Percentiles rank a stretch among this genome's conserved stretches.
These are phyloP conservation scores for Ceratorhiza oryzae-sativae DNA, from an alignment of 1,284 basidiomycete species.

Conservation along the genomic window DNA sequence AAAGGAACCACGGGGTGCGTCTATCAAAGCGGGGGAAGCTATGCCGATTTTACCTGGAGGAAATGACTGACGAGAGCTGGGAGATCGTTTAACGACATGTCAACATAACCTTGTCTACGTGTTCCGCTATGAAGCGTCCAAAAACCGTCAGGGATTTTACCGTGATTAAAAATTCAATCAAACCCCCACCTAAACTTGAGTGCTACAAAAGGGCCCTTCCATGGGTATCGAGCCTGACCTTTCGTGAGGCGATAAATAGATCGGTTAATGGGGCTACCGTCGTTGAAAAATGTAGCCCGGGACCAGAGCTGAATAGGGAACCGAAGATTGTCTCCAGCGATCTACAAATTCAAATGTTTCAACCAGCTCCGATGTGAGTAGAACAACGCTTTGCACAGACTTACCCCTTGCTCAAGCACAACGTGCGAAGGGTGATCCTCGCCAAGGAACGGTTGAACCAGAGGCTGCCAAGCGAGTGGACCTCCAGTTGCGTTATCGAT, in stretches of 20 bases:
- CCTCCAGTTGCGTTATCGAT: constrained; percentile 36
- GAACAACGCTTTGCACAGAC: neutral
- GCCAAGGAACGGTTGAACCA: neutral
- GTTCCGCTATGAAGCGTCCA: constrained; percentile 32
- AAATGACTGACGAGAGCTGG: constrained; percentile 85
- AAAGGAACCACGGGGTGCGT: constrained; percentile 27
- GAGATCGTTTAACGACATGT: constrained; percentile 80
- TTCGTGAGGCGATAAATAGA: constrained; percentile 37
- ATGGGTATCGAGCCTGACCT: constrained; percentile 34
- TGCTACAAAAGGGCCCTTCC: constrained; percentile 55
- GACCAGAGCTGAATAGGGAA: constrained; percentile 45
- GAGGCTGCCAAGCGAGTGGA: constrained; percentile 36
- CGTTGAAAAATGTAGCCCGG: constrained; percentile 41
- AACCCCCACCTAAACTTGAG: constrained; percentile 64
- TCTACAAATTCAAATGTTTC: constrained; percentile 33
- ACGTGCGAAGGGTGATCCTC: constrained; percentile 36
- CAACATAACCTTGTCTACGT: constrained; percentile 64
- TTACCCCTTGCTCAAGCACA: constrained; percentile 37
- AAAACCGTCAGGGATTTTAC: neutral
- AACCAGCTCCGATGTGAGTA: constrained; percentile 9
- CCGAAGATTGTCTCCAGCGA: constrained; percentile 40
- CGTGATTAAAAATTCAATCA: neutral
- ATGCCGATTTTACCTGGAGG: constrained; percentile 50
- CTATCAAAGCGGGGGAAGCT: constrained; percentile 21
- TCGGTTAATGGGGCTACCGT: constrained; percentile 39